A percentile compares a stretch with the other conserved stretches of the same genome.
Conservation (phyloP, 2,329 filamentous ascomycete genomes). For the Aspergillus fumigatiaffinis region DNA sequence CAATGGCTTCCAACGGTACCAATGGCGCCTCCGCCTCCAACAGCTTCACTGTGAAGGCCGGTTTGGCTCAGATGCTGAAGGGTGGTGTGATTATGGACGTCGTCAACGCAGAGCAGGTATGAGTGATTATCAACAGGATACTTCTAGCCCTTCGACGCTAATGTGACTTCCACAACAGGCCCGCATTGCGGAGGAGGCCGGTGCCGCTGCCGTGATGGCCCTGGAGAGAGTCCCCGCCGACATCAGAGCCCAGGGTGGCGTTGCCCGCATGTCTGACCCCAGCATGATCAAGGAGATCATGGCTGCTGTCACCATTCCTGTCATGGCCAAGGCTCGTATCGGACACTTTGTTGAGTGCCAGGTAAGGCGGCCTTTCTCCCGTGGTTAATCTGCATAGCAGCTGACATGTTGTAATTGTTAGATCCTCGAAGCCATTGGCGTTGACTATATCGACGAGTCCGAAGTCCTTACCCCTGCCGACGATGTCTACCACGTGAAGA, state of each 20-base stretch:
- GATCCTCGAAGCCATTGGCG: constrained; percentile 90
- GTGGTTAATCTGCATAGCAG: not conserved
- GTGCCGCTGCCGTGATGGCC: constrained; percentile 95
- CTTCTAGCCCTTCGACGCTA: not conserved
- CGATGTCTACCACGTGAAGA: constrained; percentile 85
- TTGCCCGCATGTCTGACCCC: constrained; percentile 95
- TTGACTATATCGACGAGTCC: constrained; percentile 98
- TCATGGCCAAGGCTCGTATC: constrained; percentile 98
- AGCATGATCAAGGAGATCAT: constrained; percentile 94
- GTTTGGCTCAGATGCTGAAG: constrained; percentile 96
- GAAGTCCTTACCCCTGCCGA: constrained; percentile 97
- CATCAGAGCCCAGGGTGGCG: constrained; percentile 86
- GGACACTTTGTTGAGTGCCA: constrained; percentile 98
- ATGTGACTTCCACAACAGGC: constrained; percentile 51
- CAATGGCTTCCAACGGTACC: constrained; percentile 33
- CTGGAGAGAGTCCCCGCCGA: constrained; percentile 96
- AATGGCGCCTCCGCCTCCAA: constrained; percentile 39
- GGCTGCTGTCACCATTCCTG: constrained; percentile 88
- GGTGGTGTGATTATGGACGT: constrained; percentile 99
- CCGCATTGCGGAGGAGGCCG: constrained; percentile 94
- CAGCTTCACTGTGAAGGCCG: constrained; percentile 87
- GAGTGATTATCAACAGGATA: not conserved
- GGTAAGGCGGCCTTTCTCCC: constrained; percentile 38
- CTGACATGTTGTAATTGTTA: constrained; percentile 31
- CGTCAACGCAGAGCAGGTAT: constrained; percentile 77